Conservation (phyloP, 345 rosid species). For the Sonneratia alba region DNA sequence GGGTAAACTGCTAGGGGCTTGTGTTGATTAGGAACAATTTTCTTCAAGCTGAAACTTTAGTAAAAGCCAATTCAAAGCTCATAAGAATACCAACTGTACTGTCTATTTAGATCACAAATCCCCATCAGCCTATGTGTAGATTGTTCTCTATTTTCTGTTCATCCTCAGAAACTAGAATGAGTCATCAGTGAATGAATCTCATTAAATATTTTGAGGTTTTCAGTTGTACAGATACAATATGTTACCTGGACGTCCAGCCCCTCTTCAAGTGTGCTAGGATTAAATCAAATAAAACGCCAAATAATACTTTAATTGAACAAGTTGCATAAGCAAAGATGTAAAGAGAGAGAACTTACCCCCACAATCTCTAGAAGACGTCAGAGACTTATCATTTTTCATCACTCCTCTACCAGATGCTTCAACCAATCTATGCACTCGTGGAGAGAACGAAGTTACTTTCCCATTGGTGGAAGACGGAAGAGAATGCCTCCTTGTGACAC, state of each 20-base stretch:
- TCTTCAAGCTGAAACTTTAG: too few relatives aligned
- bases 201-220: background rate
- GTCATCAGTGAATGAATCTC: background rate
- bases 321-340: background rate
- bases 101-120: too few relatives aligned
- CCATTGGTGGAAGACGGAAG: slow-evolving; percentile 54
- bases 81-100: too few relatives aligned
- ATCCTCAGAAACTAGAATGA: background rate
- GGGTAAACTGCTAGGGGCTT: background rate
- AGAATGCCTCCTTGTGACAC: slow-evolving; percentile 56
- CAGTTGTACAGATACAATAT: background rate
- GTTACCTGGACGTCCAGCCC: background rate
- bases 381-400: slow-evolving; percentile 45
- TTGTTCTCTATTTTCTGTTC: too few relatives aligned
- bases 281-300: background rate
- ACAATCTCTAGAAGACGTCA: slow-evolving; percentile 51
- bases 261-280: background rate
- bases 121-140: too few relatives aligned
- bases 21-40: background rate
- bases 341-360: slow-evolving; percentile 33
- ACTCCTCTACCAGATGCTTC: slow-evolving; percentile 52
- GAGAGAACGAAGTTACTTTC: slow-evolving; percentile 48
- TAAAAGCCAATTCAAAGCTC: too few relatives aligned
- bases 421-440: slow-evolving; percentile 45
- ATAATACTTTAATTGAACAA: background rate